phyloP scores from a whole-genome alignment of 495 filamentous ascomycete genomes.

The Annulohypoxylon maeteangense region DNA sequence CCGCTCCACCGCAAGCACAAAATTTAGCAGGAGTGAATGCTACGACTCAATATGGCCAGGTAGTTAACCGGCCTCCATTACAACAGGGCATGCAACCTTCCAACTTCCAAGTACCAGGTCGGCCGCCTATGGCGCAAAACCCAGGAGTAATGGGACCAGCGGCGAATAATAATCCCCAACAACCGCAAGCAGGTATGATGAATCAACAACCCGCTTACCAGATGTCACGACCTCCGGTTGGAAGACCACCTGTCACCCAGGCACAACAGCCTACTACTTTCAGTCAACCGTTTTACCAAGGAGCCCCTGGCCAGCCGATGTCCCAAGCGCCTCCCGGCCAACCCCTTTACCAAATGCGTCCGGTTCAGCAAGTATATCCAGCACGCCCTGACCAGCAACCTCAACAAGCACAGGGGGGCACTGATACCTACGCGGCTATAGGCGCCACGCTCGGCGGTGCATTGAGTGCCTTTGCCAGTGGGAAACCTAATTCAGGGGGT shows the following conservation, averaged over 20 bases:
- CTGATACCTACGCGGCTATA: constrained; percentile 33
- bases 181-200: constrained; percentile 12
- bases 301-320: constrained; percentile 5
- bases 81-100: constrained; percentile 32
- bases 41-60: constrained; percentile 16
- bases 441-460: constrained; percentile 32
- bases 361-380: constrained; percentile 16
- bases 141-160: constrained; percentile 20
- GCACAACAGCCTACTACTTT: constrained; percentile 18
- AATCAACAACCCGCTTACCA: constrained; percentile 24
- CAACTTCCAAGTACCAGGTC: constrained; percentile 28
- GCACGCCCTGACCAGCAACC: constrained; percentile 11
- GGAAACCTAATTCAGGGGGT: neutral
- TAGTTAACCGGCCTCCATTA: constrained; percentile 14
- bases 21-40: constrained; percentile 4
- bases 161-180: constrained; percentile 15
- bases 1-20: constrained; percentile 40
- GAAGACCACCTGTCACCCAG: constrained; percentile 28
- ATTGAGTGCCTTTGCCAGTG: constrained; percentile 6
- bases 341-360: constrained; percentile 28
- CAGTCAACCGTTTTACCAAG: constrained; percentile 24
- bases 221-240: constrained; percentile 26
- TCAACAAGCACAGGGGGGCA: constrained; percentile 17
- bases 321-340: constrained; percentile 17
- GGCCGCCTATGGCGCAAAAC: constrained; percentile 43